phyloP scores from a whole-genome alignment of 2,329 filamentous ascomycete species.

The Fusarium illudens region DNA sequence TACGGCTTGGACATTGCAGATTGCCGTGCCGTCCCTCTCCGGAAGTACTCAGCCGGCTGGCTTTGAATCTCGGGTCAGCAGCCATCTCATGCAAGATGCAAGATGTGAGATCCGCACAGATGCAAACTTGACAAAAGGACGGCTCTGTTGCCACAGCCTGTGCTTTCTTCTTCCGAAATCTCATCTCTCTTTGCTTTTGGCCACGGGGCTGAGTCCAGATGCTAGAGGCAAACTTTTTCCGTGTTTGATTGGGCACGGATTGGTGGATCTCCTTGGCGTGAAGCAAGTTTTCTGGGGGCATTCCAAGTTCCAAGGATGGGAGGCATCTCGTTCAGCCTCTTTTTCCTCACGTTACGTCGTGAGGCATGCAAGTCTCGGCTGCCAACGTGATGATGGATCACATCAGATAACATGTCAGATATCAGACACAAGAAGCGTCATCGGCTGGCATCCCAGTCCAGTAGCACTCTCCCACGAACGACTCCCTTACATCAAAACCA shows the following conservation, averaged over 20 bases:
- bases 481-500: conserved; percentile 17
- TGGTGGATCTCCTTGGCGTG: background rate
- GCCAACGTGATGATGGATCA: conserved; percentile 20
- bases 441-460: conserved; percentile 1
- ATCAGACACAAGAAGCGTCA: background rate
- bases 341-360: background rate
- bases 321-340: background rate
- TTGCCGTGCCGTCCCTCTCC: conserved; percentile 1
- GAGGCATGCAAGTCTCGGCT: conserved; percentile 30
- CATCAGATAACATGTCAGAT: background rate
- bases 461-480: background rate
- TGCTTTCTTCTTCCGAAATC: background rate
- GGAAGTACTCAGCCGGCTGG: background rate
- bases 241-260: background rate
- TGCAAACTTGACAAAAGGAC: background rate
- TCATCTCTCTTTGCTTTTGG: conserved; percentile 4
- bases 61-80: background rate
- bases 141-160: background rate
- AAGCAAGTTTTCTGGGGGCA: conserved; percentile 10
- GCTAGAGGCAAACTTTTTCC: background rate
- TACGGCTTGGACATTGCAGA: background rate
- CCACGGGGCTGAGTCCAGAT: background rate
- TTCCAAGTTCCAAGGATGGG: conserved; percentile 26
- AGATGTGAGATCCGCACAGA: conserved; percentile 3
- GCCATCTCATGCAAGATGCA: background rate